Conservation (phyloP, 1,284 basidiomycete species). For the Fomitopsis schrenkii region DNA sequence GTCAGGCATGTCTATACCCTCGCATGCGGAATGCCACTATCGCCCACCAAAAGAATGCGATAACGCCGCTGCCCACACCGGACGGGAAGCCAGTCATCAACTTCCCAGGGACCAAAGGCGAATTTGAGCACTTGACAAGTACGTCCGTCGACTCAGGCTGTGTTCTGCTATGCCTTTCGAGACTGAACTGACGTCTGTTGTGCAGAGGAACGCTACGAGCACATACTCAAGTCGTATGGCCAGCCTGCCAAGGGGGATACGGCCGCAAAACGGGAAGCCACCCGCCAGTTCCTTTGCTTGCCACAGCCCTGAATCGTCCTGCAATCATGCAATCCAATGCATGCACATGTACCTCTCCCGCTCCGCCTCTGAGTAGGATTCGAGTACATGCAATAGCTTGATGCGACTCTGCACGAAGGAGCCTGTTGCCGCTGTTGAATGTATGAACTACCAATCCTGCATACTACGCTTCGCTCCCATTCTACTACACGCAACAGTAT, state of each 20-base stretch:
- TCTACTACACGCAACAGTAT: too few species aligned
- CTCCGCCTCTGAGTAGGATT: too few species aligned
- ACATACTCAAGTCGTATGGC: slow-evolving; percentile 30
- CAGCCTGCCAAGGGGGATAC: slow-evolving; percentile 33
- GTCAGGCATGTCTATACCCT: slow-evolving; percentile 33
- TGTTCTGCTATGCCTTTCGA: neutral
- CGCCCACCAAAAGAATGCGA: slow-evolving; percentile 27
- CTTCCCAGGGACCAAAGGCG: slow-evolving; percentile 36
- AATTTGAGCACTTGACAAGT: slow-evolving; percentile 39
- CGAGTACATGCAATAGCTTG: too few species aligned
- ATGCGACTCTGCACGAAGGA: too few species aligned
- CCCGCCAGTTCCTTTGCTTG: slow-evolving; percentile 34
- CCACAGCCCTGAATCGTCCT: slow-evolving; percentile 12
- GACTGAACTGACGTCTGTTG: neutral
- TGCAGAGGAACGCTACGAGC: slow-evolving; percentile 37
- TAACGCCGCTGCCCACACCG: slow-evolving; percentile 28
- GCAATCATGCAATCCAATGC: too few species aligned
- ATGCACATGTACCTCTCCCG: too few species aligned
- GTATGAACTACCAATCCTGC: too few species aligned
- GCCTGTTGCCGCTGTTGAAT: too few species aligned
- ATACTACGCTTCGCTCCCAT: too few species aligned
- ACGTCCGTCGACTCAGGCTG: slow-evolving; percentile 8
- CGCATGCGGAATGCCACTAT: slow-evolving; percentile 32
- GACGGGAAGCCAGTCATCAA: slow-evolving; percentile 32
- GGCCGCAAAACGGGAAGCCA: slow-evolving; percentile 31